These are phyloP conservation scores for Xylaria digitata DNA, from an alignment of 2,329 filamentous ascomycete genomes.

Conservation along the genomic window DNA sequence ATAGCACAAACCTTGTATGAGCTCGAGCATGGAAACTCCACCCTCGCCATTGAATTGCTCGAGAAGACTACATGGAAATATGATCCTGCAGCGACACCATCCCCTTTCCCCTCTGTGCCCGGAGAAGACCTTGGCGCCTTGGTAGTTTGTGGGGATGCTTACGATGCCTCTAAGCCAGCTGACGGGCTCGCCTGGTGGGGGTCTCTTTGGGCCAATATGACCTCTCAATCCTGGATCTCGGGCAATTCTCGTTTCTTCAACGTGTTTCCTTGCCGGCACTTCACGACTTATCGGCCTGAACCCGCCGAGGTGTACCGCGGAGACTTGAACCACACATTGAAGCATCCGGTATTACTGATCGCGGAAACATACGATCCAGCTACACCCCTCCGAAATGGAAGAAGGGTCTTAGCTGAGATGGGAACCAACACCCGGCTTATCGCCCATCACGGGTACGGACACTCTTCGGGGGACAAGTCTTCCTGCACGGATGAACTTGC, in stretches of 20 bases:
- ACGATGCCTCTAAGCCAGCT: constrained; percentile 55
- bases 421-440: constrained; percentile 60
- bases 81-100: constrained; percentile 53
- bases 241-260: constrained; percentile 60
- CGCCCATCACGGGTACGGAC: constrained; percentile 63
- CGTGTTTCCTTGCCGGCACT: constrained; percentile 61
- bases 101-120: constrained; percentile 47
- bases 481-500: constrained; percentile 58
- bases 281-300: constrained; percentile 57
- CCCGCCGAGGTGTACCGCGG: constrained; percentile 61
- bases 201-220: constrained; percentile 61
- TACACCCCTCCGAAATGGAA: constrained; percentile 61
- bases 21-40: constrained; percentile 59
- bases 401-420: constrained; percentile 58
- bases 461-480: constrained; percentile 59
- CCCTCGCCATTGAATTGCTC: constrained; percentile 54
- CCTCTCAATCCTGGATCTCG: constrained; percentile 57
- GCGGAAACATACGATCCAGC: constrained; percentile 63
- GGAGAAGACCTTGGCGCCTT: constrained; percentile 55
- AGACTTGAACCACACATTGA: constrained; percentile 57
- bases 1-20: constrained; percentile 57
- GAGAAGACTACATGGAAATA: constrained; percentile 56
- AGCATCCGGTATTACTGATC: constrained; percentile 59
- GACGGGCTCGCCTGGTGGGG: constrained; percentile 59
- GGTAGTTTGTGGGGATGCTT: constrained; percentile 61